Percentiles rank a stretch among this genome's conserved stretches.
These are phyloP conservation scores for Lecanosticta acicola DNA, from an alignment of 2,329 filamentous ascomycete species.

Conservation along the genomic window DNA sequence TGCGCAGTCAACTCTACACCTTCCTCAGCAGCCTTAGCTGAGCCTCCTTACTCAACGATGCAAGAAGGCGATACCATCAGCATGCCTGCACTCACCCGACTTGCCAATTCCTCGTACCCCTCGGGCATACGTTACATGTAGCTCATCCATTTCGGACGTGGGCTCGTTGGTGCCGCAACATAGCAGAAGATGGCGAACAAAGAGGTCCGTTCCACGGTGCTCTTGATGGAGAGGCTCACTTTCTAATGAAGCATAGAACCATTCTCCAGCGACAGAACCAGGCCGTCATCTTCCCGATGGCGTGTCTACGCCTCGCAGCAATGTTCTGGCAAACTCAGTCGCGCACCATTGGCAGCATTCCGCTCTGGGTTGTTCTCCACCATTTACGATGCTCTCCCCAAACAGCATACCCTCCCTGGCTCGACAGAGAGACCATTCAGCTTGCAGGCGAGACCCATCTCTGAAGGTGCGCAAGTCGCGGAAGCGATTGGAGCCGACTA, in stretches of 20 bases:
- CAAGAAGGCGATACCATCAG: too few species aligned
- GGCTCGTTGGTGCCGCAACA: too few species aligned
- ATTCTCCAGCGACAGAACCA: slow-evolving; percentile 14
- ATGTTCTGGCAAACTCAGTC: slow-evolving; percentile 11
- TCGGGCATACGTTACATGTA: too few species aligned
- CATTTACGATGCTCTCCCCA: slow-evolving; percentile 23
- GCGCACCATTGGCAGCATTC: slow-evolving; percentile 17
- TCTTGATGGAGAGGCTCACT: background rate
- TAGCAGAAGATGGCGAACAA: slow-evolving; percentile 28
- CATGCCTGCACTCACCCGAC: too few species aligned
- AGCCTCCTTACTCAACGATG: too few species aligned
- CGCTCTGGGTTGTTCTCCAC: slow-evolving; percentile 13
- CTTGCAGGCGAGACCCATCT: slow-evolving; percentile 28
- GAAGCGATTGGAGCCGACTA: slow-evolving; percentile 28
- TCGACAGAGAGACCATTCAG: slow-evolving; percentile 30
- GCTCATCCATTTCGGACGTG: too few species aligned
- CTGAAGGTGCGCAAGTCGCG: slow-evolving; percentile 33
- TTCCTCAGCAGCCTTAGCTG: too few species aligned
- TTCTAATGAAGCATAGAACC: slow-evolving; percentile 17
- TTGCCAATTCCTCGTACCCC: too few species aligned
- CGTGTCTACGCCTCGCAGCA: slow-evolving; percentile 15
- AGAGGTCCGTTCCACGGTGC: slow-evolving; percentile 18
- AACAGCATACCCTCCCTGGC: slow-evolving; percentile 27
- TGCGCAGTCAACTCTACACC: too few species aligned
- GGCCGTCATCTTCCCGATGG: slow-evolving; percentile 6